Conservation (phyloP, 73 alveolate species). For the Symbiodinium pilosum region DNA sequence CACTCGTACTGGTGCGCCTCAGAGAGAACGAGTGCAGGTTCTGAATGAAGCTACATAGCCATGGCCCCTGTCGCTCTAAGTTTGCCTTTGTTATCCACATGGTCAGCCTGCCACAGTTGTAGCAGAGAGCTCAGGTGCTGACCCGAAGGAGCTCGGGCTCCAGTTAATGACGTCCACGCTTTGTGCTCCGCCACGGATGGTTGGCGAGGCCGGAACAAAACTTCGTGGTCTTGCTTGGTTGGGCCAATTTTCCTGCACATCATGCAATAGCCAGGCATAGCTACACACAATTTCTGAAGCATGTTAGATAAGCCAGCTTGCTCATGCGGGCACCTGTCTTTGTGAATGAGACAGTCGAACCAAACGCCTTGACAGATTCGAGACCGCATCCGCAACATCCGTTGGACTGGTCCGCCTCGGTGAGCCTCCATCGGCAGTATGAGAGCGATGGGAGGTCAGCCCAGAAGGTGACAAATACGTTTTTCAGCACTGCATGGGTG, state of each 20-base stretch:
- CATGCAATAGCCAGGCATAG: too few relatives aligned
- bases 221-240: too few relatives aligned
- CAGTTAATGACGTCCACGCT: constrained; percentile 67
- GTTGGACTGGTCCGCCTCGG: constrained; percentile 77
- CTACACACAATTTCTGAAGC: too few relatives aligned
- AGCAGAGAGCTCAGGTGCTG: constrained; percentile 12
- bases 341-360: background rate
- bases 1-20: constrained; percentile 35
- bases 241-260: background rate
- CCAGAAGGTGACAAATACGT: background rate
- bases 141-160: constrained; percentile 38
- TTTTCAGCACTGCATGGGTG: background rate
- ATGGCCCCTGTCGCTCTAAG: too few relatives aligned
- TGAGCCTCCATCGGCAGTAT: too few relatives aligned
- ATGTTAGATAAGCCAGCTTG: too few relatives aligned
- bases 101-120: background rate
- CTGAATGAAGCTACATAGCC: too few relatives aligned
- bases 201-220: constrained; percentile 10
- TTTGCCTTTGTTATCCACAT: background rate
- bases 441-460: background rate
- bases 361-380: constrained; percentile 2
- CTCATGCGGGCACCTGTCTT: too few relatives aligned
- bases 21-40: too few relatives aligned
- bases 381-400: constrained; percentile 51
- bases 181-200: constrained; percentile 34